Conservation (phyloP, 176 grass and related monocot species). For the Carex myosuroides region DNA sequence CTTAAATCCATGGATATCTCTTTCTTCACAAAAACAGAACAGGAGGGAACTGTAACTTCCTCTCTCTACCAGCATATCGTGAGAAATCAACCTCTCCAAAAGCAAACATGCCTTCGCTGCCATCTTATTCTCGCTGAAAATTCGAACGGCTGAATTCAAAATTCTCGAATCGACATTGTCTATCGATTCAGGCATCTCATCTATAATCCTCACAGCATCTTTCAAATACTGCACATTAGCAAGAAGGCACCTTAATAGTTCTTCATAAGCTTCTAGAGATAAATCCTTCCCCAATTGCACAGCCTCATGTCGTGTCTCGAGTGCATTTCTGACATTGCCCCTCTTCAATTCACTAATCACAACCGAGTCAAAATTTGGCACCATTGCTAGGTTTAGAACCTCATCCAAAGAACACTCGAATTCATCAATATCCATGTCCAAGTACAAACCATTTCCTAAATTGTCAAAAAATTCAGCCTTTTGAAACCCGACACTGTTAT, state of each 20-base stretch:
- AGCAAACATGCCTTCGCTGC: slow-evolving; percentile 31
- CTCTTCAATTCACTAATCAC: slow-evolving; percentile 47
- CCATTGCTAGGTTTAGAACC: slow-evolving; percentile 49
- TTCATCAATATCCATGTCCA: slow-evolving; percentile 66
- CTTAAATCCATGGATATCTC: slow-evolving; percentile 50
- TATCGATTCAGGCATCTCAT: slow-evolving; percentile 41
- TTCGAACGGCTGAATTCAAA: slow-evolving; percentile 49
- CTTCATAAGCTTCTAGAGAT: slow-evolving; percentile 34
- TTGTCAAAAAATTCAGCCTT: slow-evolving; percentile 93
- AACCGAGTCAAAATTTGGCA: slow-evolving; percentile 39
- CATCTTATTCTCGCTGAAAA: slow-evolving; percentile 44
- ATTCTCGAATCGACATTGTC: slow-evolving; percentile 49
- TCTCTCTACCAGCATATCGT: slow-evolving; percentile 39
- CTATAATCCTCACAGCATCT: slow-evolving; percentile 42
- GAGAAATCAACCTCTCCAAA: slow-evolving; percentile 55
- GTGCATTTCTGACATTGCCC: slow-evolving; percentile 41
- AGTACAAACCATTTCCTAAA: slow-evolving; percentile 80
- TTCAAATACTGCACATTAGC: slow-evolving; percentile 24
- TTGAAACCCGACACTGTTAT: slow-evolving; percentile 56
- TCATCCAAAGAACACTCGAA: slow-evolving; percentile 54
- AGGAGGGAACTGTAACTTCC: slow-evolving; percentile 53
- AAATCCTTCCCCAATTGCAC: slow-evolving; percentile 54
- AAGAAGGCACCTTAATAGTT: slow-evolving; percentile 50
- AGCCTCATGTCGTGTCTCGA: slow-evolving; percentile 56
- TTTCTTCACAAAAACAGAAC: slow-evolving; percentile 54